Percentiles rank a stretch among this genome's conserved stretches.
phyloP scores from a whole-genome alignment of 2,329 filamentous ascomycete species.

The Fulvia fulva region DNA sequence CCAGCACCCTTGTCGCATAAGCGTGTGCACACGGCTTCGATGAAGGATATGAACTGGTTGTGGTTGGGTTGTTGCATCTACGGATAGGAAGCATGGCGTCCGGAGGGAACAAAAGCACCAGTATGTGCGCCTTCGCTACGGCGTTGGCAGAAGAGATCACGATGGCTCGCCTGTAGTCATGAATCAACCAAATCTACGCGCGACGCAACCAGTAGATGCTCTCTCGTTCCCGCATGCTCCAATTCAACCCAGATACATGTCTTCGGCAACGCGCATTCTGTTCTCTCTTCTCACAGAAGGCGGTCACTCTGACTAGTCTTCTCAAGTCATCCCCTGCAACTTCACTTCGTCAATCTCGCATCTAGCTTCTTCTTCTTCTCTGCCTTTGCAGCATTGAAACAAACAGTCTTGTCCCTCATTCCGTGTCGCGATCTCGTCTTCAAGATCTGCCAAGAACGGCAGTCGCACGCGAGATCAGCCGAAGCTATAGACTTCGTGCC shows the following conservation, averaged over 20 bases:
- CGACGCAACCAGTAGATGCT: constrained; percentile 1
- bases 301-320: too few species aligned
- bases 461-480: background rate
- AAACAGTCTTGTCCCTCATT: background rate
- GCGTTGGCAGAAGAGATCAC: constrained; percentile 15
- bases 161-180: constrained; percentile 15
- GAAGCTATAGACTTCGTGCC: background rate
- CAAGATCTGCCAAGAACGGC: background rate
- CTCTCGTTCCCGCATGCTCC: background rate
- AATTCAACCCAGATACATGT: background rate
- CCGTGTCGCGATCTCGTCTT: background rate
- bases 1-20: constrained; percentile 90
- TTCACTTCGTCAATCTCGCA: too few species aligned
- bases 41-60: constrained; percentile 3
- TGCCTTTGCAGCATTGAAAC: too few species aligned
- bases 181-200: constrained; percentile 19
- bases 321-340: too few species aligned
- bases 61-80: constrained; percentile 15
- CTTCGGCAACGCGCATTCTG: too few species aligned
- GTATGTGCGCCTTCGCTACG: constrained; percentile 6
- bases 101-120: constrained; percentile 9
- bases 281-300: background rate
- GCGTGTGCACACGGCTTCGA: constrained; percentile 27
- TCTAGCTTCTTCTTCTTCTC: too few species aligned
- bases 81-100: constrained; percentile 23